Evolutionary conservation across 2,329 filamentous ascomycete species (phyloP), one percentile per base, ranked within the genome.

Genomic region (Fusarium bulbicola): DNA sequence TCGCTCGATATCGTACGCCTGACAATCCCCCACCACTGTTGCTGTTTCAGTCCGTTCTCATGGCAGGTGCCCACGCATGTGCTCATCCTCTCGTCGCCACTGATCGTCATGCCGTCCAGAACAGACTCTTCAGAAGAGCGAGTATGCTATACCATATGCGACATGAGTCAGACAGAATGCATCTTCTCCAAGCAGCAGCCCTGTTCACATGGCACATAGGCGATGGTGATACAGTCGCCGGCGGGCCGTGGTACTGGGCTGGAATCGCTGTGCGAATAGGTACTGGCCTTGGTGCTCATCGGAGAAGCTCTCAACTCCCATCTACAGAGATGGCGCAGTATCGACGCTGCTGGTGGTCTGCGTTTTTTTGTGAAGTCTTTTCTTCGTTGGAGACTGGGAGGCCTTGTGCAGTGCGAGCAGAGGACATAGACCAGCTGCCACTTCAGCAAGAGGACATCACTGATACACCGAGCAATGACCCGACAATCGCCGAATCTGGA

Each of bases 141-240:
- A 77, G 76, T 11, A 77, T 77, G 76, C 40, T 77, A 0, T 77
- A 75, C 20, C 76, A 77, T 26, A 78, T 78, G 73, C 71, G 74
- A 9, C 76, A 77, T 24, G 76, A 77, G 24, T 71, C 73, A 1
- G 74, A 77, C 5, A 59, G 76, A 2, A 77, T 75, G 36, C 76
- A 77, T 37, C 76, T 77, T 3, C 57, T 77, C 1, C 76, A 77
- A 36, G 76, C 76, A 3, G 76, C 76, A 1, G 63, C 66, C 3
- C 12, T 77, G 0, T 77, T 77, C 11, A 77, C 76, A 1, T 77
- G 76, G 76, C 74, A 77, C 4, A 76, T 77, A 0, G 76, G 76
- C 0, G 76, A 77, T 7, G 76, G 76, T 0, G 76, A 77, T 32
- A 77, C 76, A 4, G 68, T 77, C 0, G 70, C 76, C 0, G 74